Conservation (phyloP, 2,329 filamentous ascomycete species). For the Beauveria sp. region DNA sequence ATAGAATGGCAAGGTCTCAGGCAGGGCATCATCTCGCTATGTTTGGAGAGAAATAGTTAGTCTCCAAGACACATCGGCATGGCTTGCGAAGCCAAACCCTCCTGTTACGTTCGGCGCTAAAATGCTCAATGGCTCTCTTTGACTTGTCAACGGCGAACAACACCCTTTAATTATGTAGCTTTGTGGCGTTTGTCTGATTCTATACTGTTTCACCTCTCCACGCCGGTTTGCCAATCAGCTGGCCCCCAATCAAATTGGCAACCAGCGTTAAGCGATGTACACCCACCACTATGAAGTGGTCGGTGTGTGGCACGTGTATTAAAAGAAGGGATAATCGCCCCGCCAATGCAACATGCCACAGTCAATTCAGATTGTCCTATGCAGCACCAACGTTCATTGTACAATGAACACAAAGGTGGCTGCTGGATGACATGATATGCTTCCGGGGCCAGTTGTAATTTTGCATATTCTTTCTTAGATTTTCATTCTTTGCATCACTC, state of each 20-base stretch:
- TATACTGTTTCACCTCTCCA: neutral
- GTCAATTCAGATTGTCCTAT: neutral
- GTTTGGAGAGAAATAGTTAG: too few species aligned
- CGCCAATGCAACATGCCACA: neutral
- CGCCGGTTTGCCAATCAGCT: neutral
- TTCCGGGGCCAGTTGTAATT: neutral
- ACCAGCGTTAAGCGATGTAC: neutral
- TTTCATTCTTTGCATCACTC: neutral
- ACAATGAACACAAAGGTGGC: neutral
- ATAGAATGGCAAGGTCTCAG: too few species aligned
- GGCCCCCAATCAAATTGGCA: neutral
- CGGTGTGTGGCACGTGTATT: too few species aligned
- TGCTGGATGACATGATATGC: neutral
- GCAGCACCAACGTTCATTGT: neutral
- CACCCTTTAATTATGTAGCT: neutral
- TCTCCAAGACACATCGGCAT: too few species aligned
- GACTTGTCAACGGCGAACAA: too few species aligned
- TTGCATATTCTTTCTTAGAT: neutral
- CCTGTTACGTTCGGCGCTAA: too few species aligned
- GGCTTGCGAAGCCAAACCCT: too few species aligned
- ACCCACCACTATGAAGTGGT: too few species aligned
- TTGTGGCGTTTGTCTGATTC: neutral
- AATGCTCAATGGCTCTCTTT: too few species aligned
- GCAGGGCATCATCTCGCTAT: too few species aligned
- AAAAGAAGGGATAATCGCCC: neutral